Evolutionary conservation across 2,329 filamentous ascomycete species (phyloP).

Genomic region (Paracamarosporium sp.): DNA sequence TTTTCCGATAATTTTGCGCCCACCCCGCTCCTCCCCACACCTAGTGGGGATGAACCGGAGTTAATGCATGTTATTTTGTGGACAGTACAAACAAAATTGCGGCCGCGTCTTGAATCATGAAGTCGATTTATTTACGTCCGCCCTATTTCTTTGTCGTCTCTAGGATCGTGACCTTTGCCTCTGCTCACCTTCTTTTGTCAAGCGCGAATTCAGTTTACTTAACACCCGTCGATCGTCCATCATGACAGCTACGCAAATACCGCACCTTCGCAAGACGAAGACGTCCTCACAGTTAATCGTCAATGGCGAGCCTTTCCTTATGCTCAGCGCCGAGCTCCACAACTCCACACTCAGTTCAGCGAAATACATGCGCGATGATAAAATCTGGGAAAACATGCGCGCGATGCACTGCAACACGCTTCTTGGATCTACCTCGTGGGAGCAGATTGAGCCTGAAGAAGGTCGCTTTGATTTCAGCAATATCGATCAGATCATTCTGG

Average conservation of each 20-base stretch:
- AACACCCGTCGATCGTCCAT: not conserved
- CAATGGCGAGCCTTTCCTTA: slow-evolving; percentile 53
- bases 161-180: not conserved
- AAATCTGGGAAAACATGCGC: slow-evolving; percentile 51
- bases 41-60: not conserved
- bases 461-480: slow-evolving; percentile 52
- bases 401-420: slow-evolving; percentile 54
- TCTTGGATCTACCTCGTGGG: slow-evolving; percentile 55
- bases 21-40: slow-evolving; percentile 3
- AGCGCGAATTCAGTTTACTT: not conserved
- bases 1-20: slow-evolving; percentile 1
- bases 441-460: slow-evolving; percentile 55
- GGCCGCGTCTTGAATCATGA: not conserved
- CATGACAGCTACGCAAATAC: slow-evolving; percentile 2
- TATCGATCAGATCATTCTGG: slow-evolving; percentile 49
- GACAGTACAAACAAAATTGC: not conserved
- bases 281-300: slow-evolving; percentile 48
- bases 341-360: slow-evolving; percentile 56
- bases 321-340: slow-evolving; percentile 55
- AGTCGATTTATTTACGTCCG: not conserved
- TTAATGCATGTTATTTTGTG: not conserved
- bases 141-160: not conserved
- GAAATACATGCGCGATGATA: slow-evolving; percentile 50
- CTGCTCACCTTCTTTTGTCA: not conserved
- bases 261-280: slow-evolving; percentile 5